These are phyloP conservation scores for Beauveria varroae DNA, from an alignment of 2,329 filamentous ascomycete genomes.

Conservation along the genomic window DNA sequence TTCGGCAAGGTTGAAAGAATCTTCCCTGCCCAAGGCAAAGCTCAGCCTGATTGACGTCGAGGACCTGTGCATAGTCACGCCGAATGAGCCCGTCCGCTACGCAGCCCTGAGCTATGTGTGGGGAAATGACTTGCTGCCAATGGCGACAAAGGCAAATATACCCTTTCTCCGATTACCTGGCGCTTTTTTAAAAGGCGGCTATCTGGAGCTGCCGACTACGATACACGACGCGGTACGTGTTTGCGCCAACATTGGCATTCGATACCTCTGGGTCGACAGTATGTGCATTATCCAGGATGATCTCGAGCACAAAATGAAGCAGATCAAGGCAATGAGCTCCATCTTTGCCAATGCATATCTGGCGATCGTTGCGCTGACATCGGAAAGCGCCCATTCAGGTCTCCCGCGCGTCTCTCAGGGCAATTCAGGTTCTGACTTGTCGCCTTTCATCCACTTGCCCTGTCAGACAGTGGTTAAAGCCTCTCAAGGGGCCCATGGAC, in stretches of 20 bases:
- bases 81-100: conserved; percentile 4
- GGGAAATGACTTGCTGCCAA: background rate
- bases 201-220: conserved; percentile 5
- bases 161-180: background rate
- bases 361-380: conserved; percentile 2
- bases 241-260: conserved; percentile 7
- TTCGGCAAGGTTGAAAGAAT: background rate
- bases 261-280: conserved; percentile 13
- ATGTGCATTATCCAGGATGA: conserved; percentile 12
- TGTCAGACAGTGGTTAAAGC: conserved; percentile 1
- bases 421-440: background rate
- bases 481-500: background rate
- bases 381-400: conserved; percentile 1
- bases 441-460: conserved; percentile 1
- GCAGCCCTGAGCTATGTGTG: conserved; percentile 12
- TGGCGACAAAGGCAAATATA: conserved; percentile 2
- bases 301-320: conserved; percentile 1
- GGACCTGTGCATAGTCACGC: conserved; percentile 9
- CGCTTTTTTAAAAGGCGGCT: background rate
- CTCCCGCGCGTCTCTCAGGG: background rate
- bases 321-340: conserved; percentile 10
- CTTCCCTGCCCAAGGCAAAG: background rate
- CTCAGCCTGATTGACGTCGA: conserved; percentile 11
- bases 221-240: conserved; percentile 9
- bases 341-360: conserved; percentile 10